These are phyloP conservation scores for Fusarium anguioides DNA, from an alignment of 2,329 filamentous ascomycete species.

Conservation along the genomic window DNA sequence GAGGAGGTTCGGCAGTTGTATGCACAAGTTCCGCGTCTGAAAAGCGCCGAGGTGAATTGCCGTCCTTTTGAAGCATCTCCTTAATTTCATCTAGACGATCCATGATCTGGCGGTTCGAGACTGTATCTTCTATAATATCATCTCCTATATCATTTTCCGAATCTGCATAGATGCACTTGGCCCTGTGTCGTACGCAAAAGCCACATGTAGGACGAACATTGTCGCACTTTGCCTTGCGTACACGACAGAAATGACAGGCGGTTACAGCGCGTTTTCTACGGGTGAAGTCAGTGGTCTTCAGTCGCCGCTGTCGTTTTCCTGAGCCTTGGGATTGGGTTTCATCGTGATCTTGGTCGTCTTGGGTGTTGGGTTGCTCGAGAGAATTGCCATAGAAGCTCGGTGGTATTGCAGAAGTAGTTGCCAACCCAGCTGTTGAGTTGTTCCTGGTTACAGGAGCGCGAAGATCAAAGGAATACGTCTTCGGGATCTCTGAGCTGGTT, in stretches of 20 bases:
- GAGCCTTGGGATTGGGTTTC: not conserved
- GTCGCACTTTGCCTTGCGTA: slow-evolving; percentile 30
- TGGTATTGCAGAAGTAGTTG: not conserved
- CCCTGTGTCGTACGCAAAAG: slow-evolving; percentile 20
- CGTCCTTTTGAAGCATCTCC: not conserved
- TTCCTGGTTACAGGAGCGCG: not conserved
- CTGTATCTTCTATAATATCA: not conserved
- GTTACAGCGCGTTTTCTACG: slow-evolving; percentile 22
- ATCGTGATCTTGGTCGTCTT: not conserved
- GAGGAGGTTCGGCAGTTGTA: not conserved
- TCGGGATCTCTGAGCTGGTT: not conserved
- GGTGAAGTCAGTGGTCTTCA: slow-evolving; percentile 6
- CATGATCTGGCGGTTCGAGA: slow-evolving; percentile 10
- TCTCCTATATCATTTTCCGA: not conserved
- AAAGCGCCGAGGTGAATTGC: not conserved
- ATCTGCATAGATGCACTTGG: slow-evolving; percentile 11
- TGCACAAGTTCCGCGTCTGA: not conserved
- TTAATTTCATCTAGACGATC: slow-evolving; percentile 13
- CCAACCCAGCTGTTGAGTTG: not conserved
- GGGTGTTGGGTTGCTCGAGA: not conserved
- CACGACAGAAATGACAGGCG: slow-evolving; percentile 30
- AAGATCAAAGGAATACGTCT: slow-evolving; percentile 1
- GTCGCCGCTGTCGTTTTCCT: not conserved
- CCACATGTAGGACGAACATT: slow-evolving; percentile 23
- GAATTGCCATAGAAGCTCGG: not conserved